These are phyloP conservation scores for Dittrichia graveolens DNA, from an alignment of 129 eudicot species.

Conservation along the genomic window DNA sequence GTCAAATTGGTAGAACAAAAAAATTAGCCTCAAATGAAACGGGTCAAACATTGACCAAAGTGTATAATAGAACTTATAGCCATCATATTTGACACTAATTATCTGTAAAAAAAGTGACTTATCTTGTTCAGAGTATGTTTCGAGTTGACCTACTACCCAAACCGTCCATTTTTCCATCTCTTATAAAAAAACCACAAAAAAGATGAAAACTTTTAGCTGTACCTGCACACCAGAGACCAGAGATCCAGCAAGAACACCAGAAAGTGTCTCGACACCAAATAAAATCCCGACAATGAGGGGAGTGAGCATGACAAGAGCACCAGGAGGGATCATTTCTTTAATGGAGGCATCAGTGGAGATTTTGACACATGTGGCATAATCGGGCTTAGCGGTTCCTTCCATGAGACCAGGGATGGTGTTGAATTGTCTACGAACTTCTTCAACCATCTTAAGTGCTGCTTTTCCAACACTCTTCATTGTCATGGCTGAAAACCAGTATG, in stretches of 20 bases:
- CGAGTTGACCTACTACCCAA: not conserved
- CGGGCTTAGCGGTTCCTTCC: conserved; percentile 85
- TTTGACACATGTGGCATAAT: conserved; percentile 90
- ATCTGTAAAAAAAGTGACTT: too few species aligned
- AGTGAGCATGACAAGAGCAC: conserved; percentile 92
- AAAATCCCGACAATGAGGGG: conserved; percentile 87
- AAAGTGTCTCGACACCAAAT: conserved; percentile 89
- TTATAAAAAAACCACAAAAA: not conserved
- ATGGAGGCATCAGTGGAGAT: conserved; percentile 96
- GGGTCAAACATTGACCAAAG: not conserved
- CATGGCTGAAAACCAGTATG: conserved; percentile 97
- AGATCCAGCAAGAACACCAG: conserved; percentile 93
- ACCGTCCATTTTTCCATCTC: not conserved
- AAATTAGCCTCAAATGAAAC: too few species aligned
- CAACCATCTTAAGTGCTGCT: conserved; percentile 89
- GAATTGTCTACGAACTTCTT: conserved; percentile 88
- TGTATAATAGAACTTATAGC: not conserved
- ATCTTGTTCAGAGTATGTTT: too few species aligned
- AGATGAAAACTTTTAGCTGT: not conserved
- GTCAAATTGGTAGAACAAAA: too few species aligned
- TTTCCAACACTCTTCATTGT: conserved; percentile 92
- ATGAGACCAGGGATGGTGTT: conserved; percentile 80
- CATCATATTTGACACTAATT: too few species aligned
- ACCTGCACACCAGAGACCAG: conserved; percentile 96
- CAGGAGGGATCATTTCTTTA: conserved; percentile 92